Evolutionary conservation across 2,329 filamentous ascomycete species (phyloP), one percentile per base, ranked within the genome.

Genomic region (Monosporascus sp.): DNA sequence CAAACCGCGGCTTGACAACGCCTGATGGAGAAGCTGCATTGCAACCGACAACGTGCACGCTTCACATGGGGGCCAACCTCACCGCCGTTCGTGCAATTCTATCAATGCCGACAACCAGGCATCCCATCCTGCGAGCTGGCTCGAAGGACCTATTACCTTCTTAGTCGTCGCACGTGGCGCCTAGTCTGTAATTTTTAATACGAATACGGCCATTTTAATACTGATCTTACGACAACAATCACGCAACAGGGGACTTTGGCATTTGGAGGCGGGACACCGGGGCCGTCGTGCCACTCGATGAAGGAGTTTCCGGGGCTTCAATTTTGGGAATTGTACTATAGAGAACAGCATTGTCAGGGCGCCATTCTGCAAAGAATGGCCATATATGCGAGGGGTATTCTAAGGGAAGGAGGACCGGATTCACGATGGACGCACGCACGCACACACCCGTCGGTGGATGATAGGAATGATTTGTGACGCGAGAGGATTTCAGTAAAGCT

Each of bases 321-420:
- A 14, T 34, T 34, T 31, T 14, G 31, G 31, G 31, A 34, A 14
- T 5, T 49, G 24, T 41, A 24, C 4, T 37, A 37, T 59, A 57
- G 51, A 60, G 53, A 60, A 60, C 40, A 55, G 64, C 64, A 68
- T 61, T 59, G 61, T 58, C 56, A 60, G 40, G 62, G 60, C 63
- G 51, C 59, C 55, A 31, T 55, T 60, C 59, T 62, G 58, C 61
- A 54, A 62, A 61, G 63, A 60, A 65, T 53, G 57, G 60, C 60
- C 58, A 55, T 53, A 56, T 57, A 50, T 64, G 64, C 64, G 57
- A 51, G 63, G 65, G 64, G 67, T 68, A 67, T 64, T 62, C 64
- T 62, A 61, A 56, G 53, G 62, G 61, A 61, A 58, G 58, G 60
- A 57, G 55, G 14, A 34, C 9, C 31, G 3, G 31, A 14, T 34